A percentile compares a stretch with the other conserved stretches of the same genome.
Conservation (phyloP, 176 grass and related monocot species). For the Tillandsia leiboldiana region DNA sequence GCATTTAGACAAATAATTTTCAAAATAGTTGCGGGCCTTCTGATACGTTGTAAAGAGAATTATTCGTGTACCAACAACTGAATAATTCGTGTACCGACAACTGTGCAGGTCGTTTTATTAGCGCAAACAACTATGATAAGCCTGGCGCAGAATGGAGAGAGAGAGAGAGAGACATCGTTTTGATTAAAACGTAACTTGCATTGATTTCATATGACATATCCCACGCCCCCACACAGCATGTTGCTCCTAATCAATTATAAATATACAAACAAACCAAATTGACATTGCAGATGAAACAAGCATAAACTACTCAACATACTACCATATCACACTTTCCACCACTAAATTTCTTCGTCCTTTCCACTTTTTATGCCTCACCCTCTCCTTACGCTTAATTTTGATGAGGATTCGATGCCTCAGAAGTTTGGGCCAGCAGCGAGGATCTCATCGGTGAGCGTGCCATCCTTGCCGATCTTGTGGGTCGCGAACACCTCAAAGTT, state of each 20-base stretch:
- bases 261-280: neutral
- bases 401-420: conserved; percentile 28
- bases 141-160: no score
- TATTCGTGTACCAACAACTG: no score
- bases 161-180: no score
- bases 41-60: no score
- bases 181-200: no score
- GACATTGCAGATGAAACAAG: neutral
- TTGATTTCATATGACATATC: no score
- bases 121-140: no score
- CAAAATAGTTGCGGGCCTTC: no score
- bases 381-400: conserved; percentile 8
- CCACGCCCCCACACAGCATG: no score
- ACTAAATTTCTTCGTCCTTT: conserved; percentile 4
- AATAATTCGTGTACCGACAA: no score
- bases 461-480: conserved; percentile 67
- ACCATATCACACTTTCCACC: neutral
- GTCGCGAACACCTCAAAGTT: conserved; percentile 96
- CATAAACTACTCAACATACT: neutral
- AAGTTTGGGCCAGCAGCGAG: conserved; percentile 83
- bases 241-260: neutral
- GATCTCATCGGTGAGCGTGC: conserved; percentile 79
- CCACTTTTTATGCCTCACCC: conserved; percentile 24
- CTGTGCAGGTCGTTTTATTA: no score
- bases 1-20: no score